phyloP scores from a whole-genome alignment of 2,329 filamentous ascomycete species.

The Xylariales sp. region DNA sequence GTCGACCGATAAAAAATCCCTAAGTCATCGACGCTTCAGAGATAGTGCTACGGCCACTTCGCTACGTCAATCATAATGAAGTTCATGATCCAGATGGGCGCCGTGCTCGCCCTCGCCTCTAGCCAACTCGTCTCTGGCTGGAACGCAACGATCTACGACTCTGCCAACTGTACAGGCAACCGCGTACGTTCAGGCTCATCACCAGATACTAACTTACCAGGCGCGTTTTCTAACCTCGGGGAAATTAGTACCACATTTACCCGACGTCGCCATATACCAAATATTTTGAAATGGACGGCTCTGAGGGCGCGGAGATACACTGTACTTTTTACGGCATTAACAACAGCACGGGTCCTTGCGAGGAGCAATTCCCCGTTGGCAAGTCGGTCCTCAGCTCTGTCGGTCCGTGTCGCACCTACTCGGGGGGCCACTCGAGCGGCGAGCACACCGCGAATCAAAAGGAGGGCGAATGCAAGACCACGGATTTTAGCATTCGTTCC shows the following conservation, averaged over 20 bases:
- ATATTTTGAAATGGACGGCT: slow-evolving; percentile 38
- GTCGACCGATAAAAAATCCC: neutral
- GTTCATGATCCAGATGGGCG: slow-evolving; percentile 27
- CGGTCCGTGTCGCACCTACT: slow-evolving; percentile 32
- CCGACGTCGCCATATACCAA: slow-evolving; percentile 29
- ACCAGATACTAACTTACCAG: neutral
- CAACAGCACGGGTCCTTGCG: slow-evolving; percentile 27
- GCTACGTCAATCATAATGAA: slow-evolving; percentile 23
- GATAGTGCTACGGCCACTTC: neutral
- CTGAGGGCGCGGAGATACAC: slow-evolving; percentile 30
- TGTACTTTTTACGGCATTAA: slow-evolving; percentile 32
- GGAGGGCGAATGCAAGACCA: slow-evolving; percentile 34
- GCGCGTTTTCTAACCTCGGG: slow-evolving; percentile 7
- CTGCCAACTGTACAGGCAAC: slow-evolving; percentile 32
- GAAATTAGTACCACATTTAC: slow-evolving; percentile 33
- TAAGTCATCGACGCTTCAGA: neutral
- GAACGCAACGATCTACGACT: slow-evolving; percentile 39
- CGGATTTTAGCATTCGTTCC: slow-evolving; percentile 34
- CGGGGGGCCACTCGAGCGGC: slow-evolving; percentile 33
- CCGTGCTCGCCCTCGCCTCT: slow-evolving; percentile 27
- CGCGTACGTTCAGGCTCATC: slow-evolving; percentile 23
- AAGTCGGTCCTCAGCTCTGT: slow-evolving; percentile 34
- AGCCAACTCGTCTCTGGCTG: slow-evolving; percentile 29
- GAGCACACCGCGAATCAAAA: slow-evolving; percentile 21
- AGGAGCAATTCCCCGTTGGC: slow-evolving; percentile 33